phyloP scores from a whole-genome alignment of 305 asterid species.

The Fraxinus nigra region DNA sequence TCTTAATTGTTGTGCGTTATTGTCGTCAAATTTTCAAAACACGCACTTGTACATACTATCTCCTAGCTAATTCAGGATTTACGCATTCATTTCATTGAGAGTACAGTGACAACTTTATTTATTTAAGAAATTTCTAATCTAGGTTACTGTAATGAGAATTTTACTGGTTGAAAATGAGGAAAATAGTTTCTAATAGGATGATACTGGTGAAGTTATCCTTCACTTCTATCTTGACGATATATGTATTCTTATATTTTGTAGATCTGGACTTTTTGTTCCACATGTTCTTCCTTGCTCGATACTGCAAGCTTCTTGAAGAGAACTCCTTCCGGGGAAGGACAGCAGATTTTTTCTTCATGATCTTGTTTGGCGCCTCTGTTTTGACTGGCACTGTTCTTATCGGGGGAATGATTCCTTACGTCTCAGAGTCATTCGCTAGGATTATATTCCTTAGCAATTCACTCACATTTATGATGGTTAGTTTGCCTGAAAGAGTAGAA shows the following conservation, averaged over 20 bases:
- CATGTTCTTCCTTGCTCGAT: conserved; percentile 98
- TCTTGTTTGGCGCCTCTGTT: conserved; percentile 86
- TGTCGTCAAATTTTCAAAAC: no score
- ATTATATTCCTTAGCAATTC: conserved; percentile 97
- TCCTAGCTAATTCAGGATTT: no score
- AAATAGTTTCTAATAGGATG: background rate
- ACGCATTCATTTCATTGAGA: no score
- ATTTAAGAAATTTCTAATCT: background rate
- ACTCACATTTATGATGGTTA: conserved; percentile 96
- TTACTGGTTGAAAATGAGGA: background rate
- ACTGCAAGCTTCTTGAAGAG: conserved; percentile 98
- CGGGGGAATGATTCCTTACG: conserved; percentile 96
- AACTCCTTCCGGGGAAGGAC: conserved; percentile 94
- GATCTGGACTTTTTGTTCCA: conserved; percentile 96
- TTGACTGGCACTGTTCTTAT: conserved; percentile 85
- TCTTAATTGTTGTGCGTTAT: no score
- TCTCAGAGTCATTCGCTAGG: conserved; percentile 88
- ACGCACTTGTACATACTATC: no score
- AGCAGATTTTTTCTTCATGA: conserved; percentile 94
- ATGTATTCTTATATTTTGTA: conserved; percentile 32
- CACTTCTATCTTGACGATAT: conserved; percentile 8
- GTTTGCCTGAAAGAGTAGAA: conserved; percentile 25
- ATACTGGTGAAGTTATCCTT: background rate
- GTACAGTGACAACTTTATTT: background rate
- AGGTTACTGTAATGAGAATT: conserved; percentile 1